phyloP scores from a whole-genome alignment of 1,139 yeast genomes.

The Magnusiomyces sp. region DNA sequence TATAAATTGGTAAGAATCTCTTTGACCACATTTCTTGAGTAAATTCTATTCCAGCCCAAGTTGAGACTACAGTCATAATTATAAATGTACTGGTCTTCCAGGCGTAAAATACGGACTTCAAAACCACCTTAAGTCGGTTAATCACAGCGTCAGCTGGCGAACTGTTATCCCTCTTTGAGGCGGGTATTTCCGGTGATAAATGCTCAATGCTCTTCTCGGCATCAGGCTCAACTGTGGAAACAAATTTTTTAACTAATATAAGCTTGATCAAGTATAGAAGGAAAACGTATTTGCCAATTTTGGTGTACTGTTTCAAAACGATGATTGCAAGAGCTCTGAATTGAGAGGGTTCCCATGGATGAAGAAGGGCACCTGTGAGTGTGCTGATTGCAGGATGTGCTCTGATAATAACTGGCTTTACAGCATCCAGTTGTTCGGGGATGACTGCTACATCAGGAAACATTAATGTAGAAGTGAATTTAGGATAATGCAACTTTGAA shows the following conservation, averaged over 20 bases:
- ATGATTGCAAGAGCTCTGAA: constrained; percentile 24
- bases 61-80: constrained; percentile 32
- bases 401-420: constrained; percentile 28
- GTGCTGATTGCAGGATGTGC: constrained; percentile 35
- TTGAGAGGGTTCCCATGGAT: constrained; percentile 30
- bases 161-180: too few species aligned
- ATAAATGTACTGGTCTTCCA: constrained; percentile 29
- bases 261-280: constrained; percentile 26
- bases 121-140: constrained; percentile 6
- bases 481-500: constrained; percentile 29
- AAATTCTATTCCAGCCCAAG: constrained; percentile 36
- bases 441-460: constrained; percentile 23
- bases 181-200: too few species aligned
- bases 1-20: constrained; percentile 26
- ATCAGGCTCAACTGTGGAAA: constrained; percentile 1
- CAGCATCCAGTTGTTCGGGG: constrained; percentile 23
- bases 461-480: constrained; percentile 32
- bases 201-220: background rate
- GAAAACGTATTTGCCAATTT: constrained; percentile 28
- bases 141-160: too few species aligned
- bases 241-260: constrained; percentile 10
- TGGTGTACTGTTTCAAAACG: constrained; percentile 23
- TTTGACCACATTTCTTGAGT: constrained; percentile 29
- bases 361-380: constrained; percentile 33
- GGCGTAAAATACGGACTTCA: constrained; percentile 22